Conservation (phyloP, 139 green algal genomes). For the Chlorella sp. region DNA sequence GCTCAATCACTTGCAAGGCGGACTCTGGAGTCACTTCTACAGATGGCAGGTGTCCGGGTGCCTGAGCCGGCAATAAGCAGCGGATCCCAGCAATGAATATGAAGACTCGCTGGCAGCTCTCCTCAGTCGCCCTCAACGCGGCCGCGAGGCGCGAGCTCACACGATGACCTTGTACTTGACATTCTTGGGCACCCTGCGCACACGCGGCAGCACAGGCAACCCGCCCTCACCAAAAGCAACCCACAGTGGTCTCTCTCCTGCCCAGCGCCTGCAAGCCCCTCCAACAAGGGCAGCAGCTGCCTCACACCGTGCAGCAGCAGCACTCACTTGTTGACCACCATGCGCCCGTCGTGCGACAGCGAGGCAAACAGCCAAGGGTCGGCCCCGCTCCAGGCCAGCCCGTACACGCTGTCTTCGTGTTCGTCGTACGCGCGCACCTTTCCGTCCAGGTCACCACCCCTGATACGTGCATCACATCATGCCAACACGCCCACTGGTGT, state of each 20-base stretch:
- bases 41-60: no score
- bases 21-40: no score
- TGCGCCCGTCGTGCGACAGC: conserved; percentile 72
- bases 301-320: background rate
- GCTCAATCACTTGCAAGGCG: no score
- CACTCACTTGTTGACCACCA: conserved; percentile 53
- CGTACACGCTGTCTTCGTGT: conserved; percentile 78
- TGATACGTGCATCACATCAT: no score
- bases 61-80: no score
- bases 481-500: background rate
- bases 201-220: background rate
- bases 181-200: conserved; percentile 47
- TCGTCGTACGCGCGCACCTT: conserved; percentile 62
- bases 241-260: background rate
- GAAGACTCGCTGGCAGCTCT: no score
- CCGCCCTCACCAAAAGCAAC: background rate
- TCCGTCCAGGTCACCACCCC: conserved; percentile 36
- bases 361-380: conserved; percentile 79
- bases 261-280: background rate
- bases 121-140: no score
- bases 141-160: no score
- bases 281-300: background rate
- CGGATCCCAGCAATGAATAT: no score
- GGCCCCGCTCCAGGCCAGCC: conserved; percentile 61
- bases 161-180: conserved; percentile 82